Evolutionary conservation across 1,139 yeast species (phyloP), one percentile per base, ranked within the genome.

Genomic region (Protomyces inouyei): DNA sequence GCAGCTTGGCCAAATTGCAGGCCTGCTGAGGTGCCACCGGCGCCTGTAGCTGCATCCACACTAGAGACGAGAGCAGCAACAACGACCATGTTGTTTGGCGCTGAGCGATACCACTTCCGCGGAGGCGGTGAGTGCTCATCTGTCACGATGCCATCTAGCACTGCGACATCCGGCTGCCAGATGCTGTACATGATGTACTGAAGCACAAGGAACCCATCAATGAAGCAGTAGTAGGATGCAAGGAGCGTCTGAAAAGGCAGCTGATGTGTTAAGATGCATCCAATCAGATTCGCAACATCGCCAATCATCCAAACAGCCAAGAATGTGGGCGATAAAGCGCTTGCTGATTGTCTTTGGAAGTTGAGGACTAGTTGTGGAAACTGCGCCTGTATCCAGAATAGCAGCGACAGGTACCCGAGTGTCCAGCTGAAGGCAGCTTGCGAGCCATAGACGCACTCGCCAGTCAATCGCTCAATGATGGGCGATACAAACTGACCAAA

Each of bases 231-330:
- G 75, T 90, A 93, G 5, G 83, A 70, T 37, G 96, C 88, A 60
- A 92, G 78, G 40, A 86, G 77, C 1, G 87, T 78, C 73, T 92
- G 98, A 75, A 93, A 92, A 64, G 82, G 79, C 71, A 93, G 77
- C 32, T 54, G 59, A 67, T 87, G 95, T 23, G 95, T 92, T 65
- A 91, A 73, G 16, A 90, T 71, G 70, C 97, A 91, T 53, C 97
- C 95, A 8, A 86, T 73, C 65, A 92, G 80, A 67, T 93, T 88
- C 12, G 93, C 79, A 32, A 87, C 79, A 73, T 93, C 98, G 3
- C 98, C 98, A 68, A 84, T 73, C 67, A 89, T 82, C 97, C 97
- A 91, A 65, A 87, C 83, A 21, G 82, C 68, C 4, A 93, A 79
- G 71, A 92, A 90, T 9, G 81, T 80, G n/a, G 87, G 83, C 6